A percentile compares a stretch with the other conserved stretches of the same genome.
Conservation (phyloP, 2,329 filamentous ascomycete species). For the Monilinia fructicola region DNA sequence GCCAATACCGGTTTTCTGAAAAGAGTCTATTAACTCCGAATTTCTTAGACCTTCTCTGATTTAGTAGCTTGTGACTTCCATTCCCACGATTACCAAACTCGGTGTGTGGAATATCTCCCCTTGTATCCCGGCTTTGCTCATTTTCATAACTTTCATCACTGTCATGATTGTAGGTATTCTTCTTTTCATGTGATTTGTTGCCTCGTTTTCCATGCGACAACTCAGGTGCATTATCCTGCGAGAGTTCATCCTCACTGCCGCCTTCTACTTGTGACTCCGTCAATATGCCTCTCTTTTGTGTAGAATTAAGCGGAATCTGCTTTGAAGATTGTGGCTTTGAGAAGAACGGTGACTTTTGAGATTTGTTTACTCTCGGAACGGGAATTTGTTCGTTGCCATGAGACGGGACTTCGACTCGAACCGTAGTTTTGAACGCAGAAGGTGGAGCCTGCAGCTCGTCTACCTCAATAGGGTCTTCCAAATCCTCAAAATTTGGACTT, state of each 20-base stretch:
- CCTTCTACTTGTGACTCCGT: background rate
- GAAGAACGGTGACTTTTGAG: background rate
- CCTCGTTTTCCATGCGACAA: background rate
- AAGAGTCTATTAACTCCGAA: conserved; percentile 8
- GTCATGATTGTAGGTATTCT: background rate
- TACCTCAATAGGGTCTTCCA: conserved; percentile 9
- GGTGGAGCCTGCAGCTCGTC: background rate
- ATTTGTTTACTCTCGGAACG: background rate
- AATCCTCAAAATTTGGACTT: background rate
- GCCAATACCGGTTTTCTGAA: background rate
- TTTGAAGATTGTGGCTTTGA: background rate
- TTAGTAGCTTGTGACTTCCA: background rate
- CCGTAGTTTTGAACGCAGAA: background rate
- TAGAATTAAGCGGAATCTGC: background rate
- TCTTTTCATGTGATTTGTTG: background rate
- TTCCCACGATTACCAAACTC: background rate
- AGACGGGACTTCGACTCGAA: background rate
- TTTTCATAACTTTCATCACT: background rate
- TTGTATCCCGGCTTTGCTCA: conserved; percentile 2
- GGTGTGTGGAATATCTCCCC: conserved; percentile 5
- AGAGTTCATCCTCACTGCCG: conserved; percentile 18
- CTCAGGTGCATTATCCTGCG: background rate
- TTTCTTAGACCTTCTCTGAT: background rate
- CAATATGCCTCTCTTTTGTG: background rate
- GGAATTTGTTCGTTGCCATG: background rate